Evolutionary conservation across 2,329 filamentous ascomycete genomes (phyloP), one percentile per base, ranked within the genome.

Genomic region (Fusarium sublunatum): DNA sequence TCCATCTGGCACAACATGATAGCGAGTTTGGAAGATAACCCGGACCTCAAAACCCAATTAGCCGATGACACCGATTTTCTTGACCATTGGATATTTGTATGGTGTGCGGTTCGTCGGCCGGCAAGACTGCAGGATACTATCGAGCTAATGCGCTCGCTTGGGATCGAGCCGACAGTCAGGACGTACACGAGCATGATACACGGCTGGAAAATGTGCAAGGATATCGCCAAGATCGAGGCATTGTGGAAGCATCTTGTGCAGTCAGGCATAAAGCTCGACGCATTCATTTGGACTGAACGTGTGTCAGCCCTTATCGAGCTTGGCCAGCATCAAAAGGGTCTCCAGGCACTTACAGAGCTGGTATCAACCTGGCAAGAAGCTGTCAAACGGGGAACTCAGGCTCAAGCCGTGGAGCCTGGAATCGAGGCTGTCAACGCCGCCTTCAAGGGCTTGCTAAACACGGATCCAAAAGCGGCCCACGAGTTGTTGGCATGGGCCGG

Each of bases 131-230:
- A 77, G 44, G 74, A 77, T 48, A 74, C 72, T 5, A 74, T 83
- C 67, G 75, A 78, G 29, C 53, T 77, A 39, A 84, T 84, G 80
- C 64, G 72, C 29, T 64, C 70, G 35, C 62, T 83, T 47, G 85
- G 83, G 1, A 72, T 89, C 28, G 74, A 78, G 53, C 88, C 91
- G 12, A 87, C 82, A 7, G 69, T 89, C 51, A 83, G 79, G 65
- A 89, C 91, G 0, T 95, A 90, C 85, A 89, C 87, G 35, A 79
- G 85, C 39, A 90, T 95, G 84, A 85, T 95, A 65, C 82, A 86
- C 53, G 91, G 91, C 2, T 92, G 88, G 75, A 85, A 83, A 70
- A 81, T 80, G 45, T 81, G 85, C 45, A 81, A 81, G 50, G 87
- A 92, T 67, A 64, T 80, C 1, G 73, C 78, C n/a, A 86, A 83